Percentiles rank a stretch among this genome's conserved stretches.
These are phyloP conservation scores for Pelargonium australe DNA, from an alignment of 441 rosid genomes.

Conservation along the genomic window DNA sequence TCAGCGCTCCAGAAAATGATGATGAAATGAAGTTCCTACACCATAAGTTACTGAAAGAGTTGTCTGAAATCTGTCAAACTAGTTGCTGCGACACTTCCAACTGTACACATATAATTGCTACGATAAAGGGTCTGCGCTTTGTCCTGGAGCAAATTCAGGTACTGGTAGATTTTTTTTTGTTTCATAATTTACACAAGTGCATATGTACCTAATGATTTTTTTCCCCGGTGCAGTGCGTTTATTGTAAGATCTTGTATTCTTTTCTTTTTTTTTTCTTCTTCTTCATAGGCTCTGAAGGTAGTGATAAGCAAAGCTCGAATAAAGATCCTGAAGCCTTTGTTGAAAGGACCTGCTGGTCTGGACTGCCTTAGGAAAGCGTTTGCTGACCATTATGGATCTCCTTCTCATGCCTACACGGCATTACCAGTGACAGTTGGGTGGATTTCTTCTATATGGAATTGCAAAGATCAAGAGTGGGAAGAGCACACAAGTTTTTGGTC, in stretches of 20 bases:
- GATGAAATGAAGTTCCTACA: conserved; percentile 48
- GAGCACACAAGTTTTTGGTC: conserved; percentile 53
- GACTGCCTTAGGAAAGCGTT: conserved; percentile 73
- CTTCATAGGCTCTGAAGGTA: conserved; percentile 50
- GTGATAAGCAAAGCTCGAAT: conserved; percentile 75
- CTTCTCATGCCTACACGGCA: conserved; percentile 36
- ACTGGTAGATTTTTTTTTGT: conserved; percentile 10
- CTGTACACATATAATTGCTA: conserved; percentile 46
- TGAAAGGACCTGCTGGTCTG: conserved; percentile 77
- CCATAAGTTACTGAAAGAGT: conserved; percentile 49
- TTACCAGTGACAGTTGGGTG: conserved; percentile 55
- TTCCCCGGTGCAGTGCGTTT: neutral
- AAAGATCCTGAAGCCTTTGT: conserved; percentile 62
- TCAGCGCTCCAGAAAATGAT: conserved; percentile 70
- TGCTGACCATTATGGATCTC: conserved; percentile 48
- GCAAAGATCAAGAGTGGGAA: conserved; percentile 64
- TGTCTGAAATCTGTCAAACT: conserved; percentile 49
- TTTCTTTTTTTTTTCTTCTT: neutral
- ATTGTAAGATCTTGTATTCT: neutral
- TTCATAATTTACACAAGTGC: neutral
- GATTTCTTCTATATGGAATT: conserved; percentile 47
- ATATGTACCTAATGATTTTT: no score
- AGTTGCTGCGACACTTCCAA: conserved; percentile 31
- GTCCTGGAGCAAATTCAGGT: conserved; percentile 88
- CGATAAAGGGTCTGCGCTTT: conserved; percentile 77